phyloP scores from a whole-genome alignment of 768 basidiomycete genomes.

The Mycena latifolia region DNA sequence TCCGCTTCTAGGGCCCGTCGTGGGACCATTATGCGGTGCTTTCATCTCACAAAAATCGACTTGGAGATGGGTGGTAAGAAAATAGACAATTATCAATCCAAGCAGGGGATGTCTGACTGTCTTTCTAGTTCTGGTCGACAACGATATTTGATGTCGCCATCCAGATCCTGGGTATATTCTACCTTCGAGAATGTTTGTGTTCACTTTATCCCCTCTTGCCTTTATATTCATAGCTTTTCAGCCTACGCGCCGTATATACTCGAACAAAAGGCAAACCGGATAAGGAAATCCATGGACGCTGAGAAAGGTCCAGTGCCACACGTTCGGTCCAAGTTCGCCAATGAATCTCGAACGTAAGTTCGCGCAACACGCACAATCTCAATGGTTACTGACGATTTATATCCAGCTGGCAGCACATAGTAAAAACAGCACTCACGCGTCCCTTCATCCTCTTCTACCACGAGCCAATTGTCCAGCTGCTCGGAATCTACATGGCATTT shows the following conservation, averaged over 20 bases:
- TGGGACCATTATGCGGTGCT: constrained; percentile 73
- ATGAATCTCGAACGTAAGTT: constrained; percentile 49
- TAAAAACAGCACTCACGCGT: constrained; percentile 66
- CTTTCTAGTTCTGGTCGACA: constrained; percentile 68
- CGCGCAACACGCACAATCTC: too few species aligned
- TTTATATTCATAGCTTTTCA: constrained; percentile 44
- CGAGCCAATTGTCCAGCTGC: constrained; percentile 77
- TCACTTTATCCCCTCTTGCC: neutral
- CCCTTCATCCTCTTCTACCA: constrained; percentile 72
- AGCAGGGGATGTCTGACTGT: neutral
- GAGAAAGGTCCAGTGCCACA: constrained; percentile 56
- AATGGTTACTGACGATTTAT: neutral
- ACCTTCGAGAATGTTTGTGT: constrained; percentile 71
- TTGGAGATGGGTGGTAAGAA: constrained; percentile 34
- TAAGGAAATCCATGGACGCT: constrained; percentile 57
- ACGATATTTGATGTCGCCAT: constrained; percentile 67
- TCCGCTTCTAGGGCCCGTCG: constrained; percentile 73
- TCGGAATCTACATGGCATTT: constrained; percentile 78
- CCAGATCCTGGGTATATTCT: constrained; percentile 68
- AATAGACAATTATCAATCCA: too few species aligned
- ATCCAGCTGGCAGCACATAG: constrained; percentile 58
- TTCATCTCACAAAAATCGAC: constrained; percentile 41
- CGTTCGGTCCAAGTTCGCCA: constrained; percentile 60
- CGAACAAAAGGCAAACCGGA: constrained; percentile 62
- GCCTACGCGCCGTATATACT: constrained; percentile 59